Base-by-base conservation (phyloP, 2,329 filamentous ascomycete species). In the Cladosporium austrohemisphaericum region DNA sequence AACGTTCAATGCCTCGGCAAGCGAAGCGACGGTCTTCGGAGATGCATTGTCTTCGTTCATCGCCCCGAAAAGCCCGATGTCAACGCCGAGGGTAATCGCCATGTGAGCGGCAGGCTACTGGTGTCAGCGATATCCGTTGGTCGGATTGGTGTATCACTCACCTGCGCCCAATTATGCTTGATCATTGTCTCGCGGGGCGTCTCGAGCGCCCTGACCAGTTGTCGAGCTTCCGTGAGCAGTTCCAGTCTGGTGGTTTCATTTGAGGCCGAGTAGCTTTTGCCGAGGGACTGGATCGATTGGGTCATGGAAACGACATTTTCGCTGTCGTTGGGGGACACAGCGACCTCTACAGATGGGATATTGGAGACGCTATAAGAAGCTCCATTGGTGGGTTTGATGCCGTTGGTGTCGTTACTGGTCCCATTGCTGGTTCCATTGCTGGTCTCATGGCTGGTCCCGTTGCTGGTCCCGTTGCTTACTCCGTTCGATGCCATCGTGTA, bases 121-220 rank as follows among this genome's bases (percentile, higher is more conserved):
- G 4, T 13, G 18, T 47, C 43, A 47, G 43, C 18, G 14, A 8
- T 18, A 18, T 7, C 5, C 32, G 6, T 18, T 19, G 11, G 10
- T 6, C 14, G 32, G 5, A 8, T n/a, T n/a, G n/a, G n/a, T n/a
- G 25, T 7, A 7, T 4, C 13, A 29, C 43, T 47, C n/a, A 37
- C 43, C 13, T 47, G 43, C 10, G 43, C 43, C 43, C 33, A 47
- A 18, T 38, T 37, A 18, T 47, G 43, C 18, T 47, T 47, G 33
- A 47, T 47, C 43, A 47, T 47, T 10, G 43, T 47, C 23, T 47
- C 43, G 4, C 43, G 32, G 7, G 43, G 43, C 11, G 43, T 47
- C 23, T 47, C 43, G 11, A 47, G 32, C 18, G 43, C 32, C 13
- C 18, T 28, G 23, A 47, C 43, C 1, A 47, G 16, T 29, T 25